phyloP scores from a whole-genome alignment of 768 basidiomycete genomes.

The Serendipita indica region DNA sequence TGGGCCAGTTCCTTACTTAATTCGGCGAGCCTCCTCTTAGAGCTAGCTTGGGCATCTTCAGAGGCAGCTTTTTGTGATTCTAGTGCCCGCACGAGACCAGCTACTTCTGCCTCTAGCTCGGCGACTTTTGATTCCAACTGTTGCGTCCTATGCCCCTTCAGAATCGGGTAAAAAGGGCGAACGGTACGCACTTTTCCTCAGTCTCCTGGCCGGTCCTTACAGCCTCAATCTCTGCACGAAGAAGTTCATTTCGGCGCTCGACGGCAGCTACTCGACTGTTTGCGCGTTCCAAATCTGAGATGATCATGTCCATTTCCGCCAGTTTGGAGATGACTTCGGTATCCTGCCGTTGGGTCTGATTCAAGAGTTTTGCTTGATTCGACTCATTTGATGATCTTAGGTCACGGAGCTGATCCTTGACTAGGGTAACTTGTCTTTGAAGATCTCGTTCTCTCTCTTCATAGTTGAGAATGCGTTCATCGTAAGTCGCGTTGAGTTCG shows the following conservation, averaged over 20 bases:
- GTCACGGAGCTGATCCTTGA: conserved; percentile 79
- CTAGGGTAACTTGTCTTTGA: conserved; percentile 77
- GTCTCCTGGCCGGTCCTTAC: conserved; percentile 65
- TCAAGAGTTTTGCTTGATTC: conserved; percentile 81
- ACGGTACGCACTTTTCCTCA: conserved; percentile 45
- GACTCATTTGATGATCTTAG: conserved; percentile 83
- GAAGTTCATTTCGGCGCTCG: conserved; percentile 89
- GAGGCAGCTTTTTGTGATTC: conserved; percentile 42
- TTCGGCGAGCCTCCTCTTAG: conserved; percentile 45
- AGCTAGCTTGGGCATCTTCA: conserved; percentile 31
- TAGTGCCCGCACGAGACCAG: conserved; percentile 49
- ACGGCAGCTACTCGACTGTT: conserved; percentile 85
- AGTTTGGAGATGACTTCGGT: conserved; percentile 72
- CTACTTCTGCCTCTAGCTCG: conserved; percentile 62
- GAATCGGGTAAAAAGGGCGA: neutral
- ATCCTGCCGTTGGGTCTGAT: conserved; percentile 88
- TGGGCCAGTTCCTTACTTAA: conserved; percentile 35
- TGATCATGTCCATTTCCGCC: conserved; percentile 88
- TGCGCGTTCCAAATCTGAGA: conserved; percentile 87
- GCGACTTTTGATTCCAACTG: conserved; percentile 56
- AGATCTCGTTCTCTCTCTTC: conserved; percentile 92
- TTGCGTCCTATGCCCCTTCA: conserved; percentile 17
- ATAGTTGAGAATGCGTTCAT: conserved; percentile 90
- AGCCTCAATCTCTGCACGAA: conserved; percentile 88
- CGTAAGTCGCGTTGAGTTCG: conserved; percentile 91